phyloP scores from a whole-genome alignment of 331 rosid species.

The Pyrus hybrid region DNA sequence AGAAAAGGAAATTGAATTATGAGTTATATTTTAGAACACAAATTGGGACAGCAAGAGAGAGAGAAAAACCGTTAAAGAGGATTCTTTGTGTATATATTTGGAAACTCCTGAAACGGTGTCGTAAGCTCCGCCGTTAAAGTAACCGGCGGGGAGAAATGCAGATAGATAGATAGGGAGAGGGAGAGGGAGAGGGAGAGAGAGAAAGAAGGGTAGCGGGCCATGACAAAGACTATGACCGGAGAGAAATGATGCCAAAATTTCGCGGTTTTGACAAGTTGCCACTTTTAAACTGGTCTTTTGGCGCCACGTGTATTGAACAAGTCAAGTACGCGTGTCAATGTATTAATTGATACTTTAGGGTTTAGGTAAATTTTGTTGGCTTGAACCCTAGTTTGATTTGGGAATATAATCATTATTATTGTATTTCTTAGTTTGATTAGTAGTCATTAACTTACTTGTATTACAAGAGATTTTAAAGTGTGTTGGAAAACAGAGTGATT shows the following conservation, averaged over 20 bases:
- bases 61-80: neutral
- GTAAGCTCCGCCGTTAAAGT: slow-evolving; percentile 19
- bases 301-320: neutral
- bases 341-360: too few species aligned
- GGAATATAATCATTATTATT: too few species aligned
- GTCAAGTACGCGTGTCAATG: neutral
- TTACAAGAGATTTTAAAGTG: too few species aligned
- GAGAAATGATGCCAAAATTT: too few species aligned
- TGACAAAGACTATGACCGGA: neutral
- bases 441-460: too few species aligned
- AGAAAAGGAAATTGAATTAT: neutral
- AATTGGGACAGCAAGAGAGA: neutral
- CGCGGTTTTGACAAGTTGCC: neutral
- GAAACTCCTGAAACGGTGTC: neutral
- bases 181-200: neutral
- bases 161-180: too few species aligned
- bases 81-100: neutral
- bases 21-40: neutral
- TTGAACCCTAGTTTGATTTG: too few species aligned
- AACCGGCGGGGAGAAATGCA: slow-evolving; percentile 4
- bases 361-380: too few species aligned
- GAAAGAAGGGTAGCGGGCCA: neutral
- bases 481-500: too few species aligned
- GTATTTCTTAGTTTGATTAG: too few species aligned
- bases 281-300: neutral